Conservation (phyloP, 1,284 basidiomycete species). For the Agaricales sp. region DNA sequence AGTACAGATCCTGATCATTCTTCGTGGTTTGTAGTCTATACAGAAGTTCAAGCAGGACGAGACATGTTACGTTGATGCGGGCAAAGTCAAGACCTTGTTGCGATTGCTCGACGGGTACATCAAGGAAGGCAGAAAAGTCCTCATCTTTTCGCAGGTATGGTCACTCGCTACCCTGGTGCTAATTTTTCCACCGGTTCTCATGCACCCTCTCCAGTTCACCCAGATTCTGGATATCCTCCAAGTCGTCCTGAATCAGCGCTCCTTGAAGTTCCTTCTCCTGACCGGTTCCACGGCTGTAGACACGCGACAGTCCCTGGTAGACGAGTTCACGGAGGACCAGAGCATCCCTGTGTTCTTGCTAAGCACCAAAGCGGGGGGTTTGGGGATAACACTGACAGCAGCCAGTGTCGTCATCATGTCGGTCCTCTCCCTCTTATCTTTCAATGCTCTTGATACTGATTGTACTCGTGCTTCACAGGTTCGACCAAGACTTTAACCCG, state of each 20-base stretch:
- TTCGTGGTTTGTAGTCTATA: slow-evolving; percentile 75
- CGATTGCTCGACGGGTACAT: slow-evolving; percentile 65
- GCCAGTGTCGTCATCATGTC: slow-evolving; percentile 89
- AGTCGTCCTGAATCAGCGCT: slow-evolving; percentile 69
- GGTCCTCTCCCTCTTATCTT: slow-evolving; percentile 14
- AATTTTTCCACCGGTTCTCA: not conserved
- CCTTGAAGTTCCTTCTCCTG: slow-evolving; percentile 79
- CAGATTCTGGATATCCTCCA: slow-evolving; percentile 92
- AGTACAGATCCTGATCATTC: not conserved
- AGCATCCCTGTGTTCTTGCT: slow-evolving; percentile 90
- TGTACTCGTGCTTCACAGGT: slow-evolving; percentile 33
- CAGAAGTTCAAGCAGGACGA: slow-evolving; percentile 69
- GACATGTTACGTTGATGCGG: slow-evolving; percentile 78
- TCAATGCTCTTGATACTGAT: not conserved
- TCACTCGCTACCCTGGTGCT: not conserved
- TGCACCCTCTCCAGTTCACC: slow-evolving; percentile 58
- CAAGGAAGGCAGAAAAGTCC: slow-evolving; percentile 67
- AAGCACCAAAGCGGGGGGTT: slow-evolving; percentile 91
- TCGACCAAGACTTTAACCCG: slow-evolving; percentile 97
- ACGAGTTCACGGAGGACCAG: slow-evolving; percentile 92
- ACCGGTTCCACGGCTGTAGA: slow-evolving; percentile 95
- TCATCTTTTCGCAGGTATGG: slow-evolving; percentile 88
- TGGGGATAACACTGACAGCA: slow-evolving; percentile 88
- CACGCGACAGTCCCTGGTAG: slow-evolving; percentile 87
- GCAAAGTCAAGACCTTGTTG: slow-evolving; percentile 77